Evolutionary conservation across 495 filamentous ascomycete genomes (phyloP).

Genomic region (Cercophora newfieldiana): DNA sequence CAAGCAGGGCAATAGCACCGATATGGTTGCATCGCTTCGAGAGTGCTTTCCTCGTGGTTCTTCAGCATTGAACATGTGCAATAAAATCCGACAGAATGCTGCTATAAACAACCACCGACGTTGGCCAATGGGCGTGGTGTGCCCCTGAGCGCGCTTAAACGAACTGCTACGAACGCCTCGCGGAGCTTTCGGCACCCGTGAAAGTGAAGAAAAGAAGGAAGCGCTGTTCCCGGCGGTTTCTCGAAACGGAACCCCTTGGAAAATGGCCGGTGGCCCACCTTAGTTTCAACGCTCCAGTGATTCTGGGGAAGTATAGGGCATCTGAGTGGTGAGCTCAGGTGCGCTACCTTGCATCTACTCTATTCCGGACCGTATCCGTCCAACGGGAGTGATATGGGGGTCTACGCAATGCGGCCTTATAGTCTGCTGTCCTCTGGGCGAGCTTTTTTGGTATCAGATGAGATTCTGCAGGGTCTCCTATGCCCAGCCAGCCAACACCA

Average conservation of each 20-base stretch:
- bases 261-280: conserved; percentile 7
- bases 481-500: not conserved
- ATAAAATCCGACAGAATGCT: not conserved
- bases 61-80: not conserved
- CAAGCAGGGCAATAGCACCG: not conserved
- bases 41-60: not conserved
- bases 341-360: conserved; percentile 1
- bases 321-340: not conserved
- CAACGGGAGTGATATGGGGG: conserved; percentile 1
- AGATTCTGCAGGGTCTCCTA: conserved; percentile 10
- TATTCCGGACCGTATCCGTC: conserved; percentile 9
- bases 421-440: not conserved
- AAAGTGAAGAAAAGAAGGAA: not conserved
- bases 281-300: conserved; percentile 13
- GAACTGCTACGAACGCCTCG: not conserved
- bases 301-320: conserved; percentile 8
- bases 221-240: not conserved
- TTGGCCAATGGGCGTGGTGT: not conserved
- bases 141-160: conserved; percentile 4
- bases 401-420: conserved; percentile 11
- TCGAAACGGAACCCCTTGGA: not conserved
- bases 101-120: conserved; percentile 1
- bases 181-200: not conserved
- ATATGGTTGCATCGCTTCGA: not conserved
- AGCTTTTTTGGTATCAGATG: too few species aligned